Evolutionary conservation across 2,329 filamentous ascomycete genomes (phyloP).

Genomic region (Aspergillus udagawae): DNA sequence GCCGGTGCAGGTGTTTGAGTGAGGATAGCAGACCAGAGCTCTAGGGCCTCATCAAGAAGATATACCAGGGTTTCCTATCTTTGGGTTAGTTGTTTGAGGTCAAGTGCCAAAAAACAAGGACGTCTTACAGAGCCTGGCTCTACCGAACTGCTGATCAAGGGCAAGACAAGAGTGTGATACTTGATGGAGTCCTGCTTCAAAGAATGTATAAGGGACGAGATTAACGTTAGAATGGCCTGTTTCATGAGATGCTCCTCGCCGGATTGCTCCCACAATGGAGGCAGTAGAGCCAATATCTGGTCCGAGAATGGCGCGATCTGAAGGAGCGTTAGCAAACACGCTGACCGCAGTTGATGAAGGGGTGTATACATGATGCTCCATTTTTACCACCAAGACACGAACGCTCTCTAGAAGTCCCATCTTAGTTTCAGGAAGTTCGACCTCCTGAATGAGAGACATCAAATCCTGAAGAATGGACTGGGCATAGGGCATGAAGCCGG

Average conservation of each 20-base stretch:
- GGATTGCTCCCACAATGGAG: conserved; percentile 77
- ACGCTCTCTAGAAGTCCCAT: conserved; percentile 86
- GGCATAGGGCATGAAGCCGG: conserved; percentile 73
- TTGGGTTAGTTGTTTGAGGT: conserved; percentile 3
- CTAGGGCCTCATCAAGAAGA: conserved; percentile 84
- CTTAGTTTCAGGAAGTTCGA: conserved; percentile 82
- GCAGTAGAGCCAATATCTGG: conserved; percentile 74
- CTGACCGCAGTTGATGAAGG: neutral
- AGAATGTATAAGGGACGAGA: conserved; percentile 78
- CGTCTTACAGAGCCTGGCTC: conserved; percentile 64
- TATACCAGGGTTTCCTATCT: conserved; percentile 64
- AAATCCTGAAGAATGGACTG: conserved; percentile 68
- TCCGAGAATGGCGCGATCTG: conserved; percentile 66
- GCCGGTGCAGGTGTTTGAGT: conserved; percentile 60
- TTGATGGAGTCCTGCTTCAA: conserved; percentile 73
- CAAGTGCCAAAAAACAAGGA: neutral
- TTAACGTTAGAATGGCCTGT: conserved; percentile 82
- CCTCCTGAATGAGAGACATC: conserved; percentile 72
- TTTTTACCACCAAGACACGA: conserved; percentile 70
- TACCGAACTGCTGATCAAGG: conserved; percentile 75
- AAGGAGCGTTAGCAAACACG: conserved; percentile 3
- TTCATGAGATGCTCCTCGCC: conserved; percentile 90
- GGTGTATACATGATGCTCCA: conserved; percentile 64
- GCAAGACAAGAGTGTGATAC: conserved; percentile 76
- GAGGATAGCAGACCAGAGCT: conserved; percentile 78